Evolutionary conservation across 2,329 filamentous ascomycete genomes (phyloP), one percentile per base, ranked within the genome.

Genomic region (Paecilomyces fulvus): DNA sequence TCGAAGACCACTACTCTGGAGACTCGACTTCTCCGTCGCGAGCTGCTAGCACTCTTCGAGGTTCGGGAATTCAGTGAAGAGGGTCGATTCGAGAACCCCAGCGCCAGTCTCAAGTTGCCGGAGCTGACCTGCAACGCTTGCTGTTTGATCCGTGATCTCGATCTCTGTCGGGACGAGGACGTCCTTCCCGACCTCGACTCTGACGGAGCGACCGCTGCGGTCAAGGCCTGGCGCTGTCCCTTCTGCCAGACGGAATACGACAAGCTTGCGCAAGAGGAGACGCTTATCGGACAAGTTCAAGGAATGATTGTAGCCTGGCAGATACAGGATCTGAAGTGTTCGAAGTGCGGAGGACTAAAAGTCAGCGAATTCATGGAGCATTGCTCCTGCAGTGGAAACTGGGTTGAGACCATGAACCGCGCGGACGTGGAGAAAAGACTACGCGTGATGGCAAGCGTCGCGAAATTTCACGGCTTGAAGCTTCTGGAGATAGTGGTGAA

Each of bases 311-410:
- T 90, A 25, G 84, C 88, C 64, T 99, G 95, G 92, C 81, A 85
- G 60, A 89, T 87, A 31, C 92, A 97, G 75, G 94, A 99, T 71
- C 74, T 97, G 57, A 90, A 90, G 73, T 99, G 94, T 70, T 83
- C 81, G 30, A 90, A 90, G 63, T 86, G 83, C 64, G 72, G 71
- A 48, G 65, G 75, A 3, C 73, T 96, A 43, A 79, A 90, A 67
- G 80, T 89, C 46, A 97, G 96, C 70, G 92, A 96, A 67, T 95
- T 97, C 65, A 91, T 94, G 85, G 92, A 96, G 71, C 92, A 97
- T 73, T 99, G 95, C 73, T 88, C 86, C 10, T 99, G 94, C 77
- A 90, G 89, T 59, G 94, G 94, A 3, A 82, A 83, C 58, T 99
- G 94, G 94, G 81, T 80, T 17, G 84, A 84, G 61, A 89, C 85